Conservation (phyloP, 2,329 filamentous ascomycete species). For the Aspergillus awamori region DNA sequence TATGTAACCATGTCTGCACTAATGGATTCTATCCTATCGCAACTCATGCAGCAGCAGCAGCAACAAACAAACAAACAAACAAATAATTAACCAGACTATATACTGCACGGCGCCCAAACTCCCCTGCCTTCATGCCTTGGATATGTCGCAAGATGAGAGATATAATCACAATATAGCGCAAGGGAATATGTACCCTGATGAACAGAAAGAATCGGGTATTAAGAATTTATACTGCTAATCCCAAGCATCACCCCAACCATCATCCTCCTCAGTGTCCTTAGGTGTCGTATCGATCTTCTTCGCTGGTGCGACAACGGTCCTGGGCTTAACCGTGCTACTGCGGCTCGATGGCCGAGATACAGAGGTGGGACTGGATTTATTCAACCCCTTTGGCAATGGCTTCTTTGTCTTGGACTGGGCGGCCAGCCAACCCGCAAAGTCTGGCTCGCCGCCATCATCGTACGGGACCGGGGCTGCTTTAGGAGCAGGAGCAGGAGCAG, state of each 20-base stretch:
- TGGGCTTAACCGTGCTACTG: slow-evolving; percentile 50
- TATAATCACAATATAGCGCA: background rate
- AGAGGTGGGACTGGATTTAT: slow-evolving; percentile 57
- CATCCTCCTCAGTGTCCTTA: slow-evolving; percentile 45
- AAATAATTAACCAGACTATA: background rate
- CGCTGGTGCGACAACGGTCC: slow-evolving; percentile 48
- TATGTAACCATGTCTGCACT: background rate
- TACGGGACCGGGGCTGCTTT: slow-evolving; percentile 57
- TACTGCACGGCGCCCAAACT: background rate
- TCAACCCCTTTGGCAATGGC: slow-evolving; percentile 78
- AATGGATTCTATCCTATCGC: background rate
- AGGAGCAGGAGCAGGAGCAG: slow-evolving; percentile 22
- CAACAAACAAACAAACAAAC: background rate
- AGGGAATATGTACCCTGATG: no score
- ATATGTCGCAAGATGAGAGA: background rate
- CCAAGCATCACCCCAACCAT: slow-evolving; percentile 55
- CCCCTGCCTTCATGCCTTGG: background rate
- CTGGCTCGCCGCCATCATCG: slow-evolving; percentile 84
- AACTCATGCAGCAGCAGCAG: slow-evolving; percentile 4
- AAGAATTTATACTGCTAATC: slow-evolving; percentile 33
- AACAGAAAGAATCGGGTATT: no score
- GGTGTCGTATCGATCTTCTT: slow-evolving; percentile 74
- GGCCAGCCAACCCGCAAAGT: slow-evolving; percentile 93
- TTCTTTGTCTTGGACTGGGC: slow-evolving; percentile 80
- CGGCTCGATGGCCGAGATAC: slow-evolving; percentile 42